phyloP scores from a whole-genome alignment of 179 eudicot species.

The Sideroxylon spinosum region DNA sequence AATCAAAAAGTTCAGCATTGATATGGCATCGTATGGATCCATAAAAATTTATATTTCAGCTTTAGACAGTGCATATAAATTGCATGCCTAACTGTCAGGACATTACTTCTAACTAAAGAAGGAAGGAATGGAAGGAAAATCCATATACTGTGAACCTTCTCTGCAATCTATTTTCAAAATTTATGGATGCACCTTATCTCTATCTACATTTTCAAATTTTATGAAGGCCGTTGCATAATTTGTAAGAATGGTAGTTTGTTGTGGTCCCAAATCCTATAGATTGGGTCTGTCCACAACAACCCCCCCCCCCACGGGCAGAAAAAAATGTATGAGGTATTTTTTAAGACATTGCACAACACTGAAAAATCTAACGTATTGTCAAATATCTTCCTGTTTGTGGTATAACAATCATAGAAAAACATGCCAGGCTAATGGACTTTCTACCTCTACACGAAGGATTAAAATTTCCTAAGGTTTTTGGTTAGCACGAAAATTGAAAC shows the following conservation, averaged over 20 bases:
- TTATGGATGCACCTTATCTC: no score
- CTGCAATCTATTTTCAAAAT: no score
- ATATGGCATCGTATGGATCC: constrained; percentile 55
- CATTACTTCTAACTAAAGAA: neutral
- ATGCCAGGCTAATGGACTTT: neutral
- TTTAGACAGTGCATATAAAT: neutral
- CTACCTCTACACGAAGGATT: neutral
- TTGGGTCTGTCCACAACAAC: no score
- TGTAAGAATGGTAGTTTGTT: neutral
- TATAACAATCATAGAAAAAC: neutral
- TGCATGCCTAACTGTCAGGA: constrained; percentile 9
- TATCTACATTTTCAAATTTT: no score
- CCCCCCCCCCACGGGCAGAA: no score
- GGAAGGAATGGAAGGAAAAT: neutral
- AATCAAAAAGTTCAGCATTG: constrained; percentile 48
- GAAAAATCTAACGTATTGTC: neutral
- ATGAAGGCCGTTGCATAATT: neutral
- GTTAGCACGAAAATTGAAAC: no score
- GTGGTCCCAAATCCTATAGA: neutral
- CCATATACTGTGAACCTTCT: neutral
- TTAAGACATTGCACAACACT: neutral
- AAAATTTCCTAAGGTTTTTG: no score
- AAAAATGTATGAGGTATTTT: neutral
- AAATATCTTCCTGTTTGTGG: neutral
- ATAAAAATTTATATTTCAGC: neutral